phyloP scores from a whole-genome alignment of 768 basidiomycete genomes.

The Xanthoconium purpureum region DNA sequence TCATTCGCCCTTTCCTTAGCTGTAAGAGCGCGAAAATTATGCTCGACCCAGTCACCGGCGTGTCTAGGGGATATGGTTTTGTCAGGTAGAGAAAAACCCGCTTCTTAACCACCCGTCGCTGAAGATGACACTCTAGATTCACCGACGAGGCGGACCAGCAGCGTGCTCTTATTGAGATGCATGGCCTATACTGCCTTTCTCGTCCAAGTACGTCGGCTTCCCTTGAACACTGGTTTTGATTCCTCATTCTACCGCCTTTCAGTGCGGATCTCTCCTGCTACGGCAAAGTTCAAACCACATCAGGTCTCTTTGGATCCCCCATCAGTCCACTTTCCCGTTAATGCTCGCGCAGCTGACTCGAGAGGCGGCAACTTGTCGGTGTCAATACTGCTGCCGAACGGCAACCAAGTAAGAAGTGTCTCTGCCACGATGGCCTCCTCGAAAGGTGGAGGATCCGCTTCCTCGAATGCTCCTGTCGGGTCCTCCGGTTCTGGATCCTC shows the following conservation, averaged over 20 bases:
- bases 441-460: constrained; percentile 15
- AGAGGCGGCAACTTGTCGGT: constrained; percentile 43
- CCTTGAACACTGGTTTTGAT: not conserved
- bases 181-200: constrained; percentile 84
- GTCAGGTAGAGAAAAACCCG: constrained; percentile 57
- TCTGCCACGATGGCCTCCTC: constrained; percentile 61
- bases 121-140: constrained; percentile 50
- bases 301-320: constrained; percentile 44
- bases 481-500: constrained; percentile 47
- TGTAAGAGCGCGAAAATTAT: constrained; percentile 97
- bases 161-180: constrained; percentile 88
- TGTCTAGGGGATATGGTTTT: constrained; percentile 90
- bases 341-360: constrained; percentile 26
- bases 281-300: constrained; percentile 78
- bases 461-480: constrained; percentile 34
- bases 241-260: constrained; percentile 31
- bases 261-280: constrained; percentile 92
- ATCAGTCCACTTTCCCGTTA: constrained; percentile 42
- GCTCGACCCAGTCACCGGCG: constrained; percentile 86
- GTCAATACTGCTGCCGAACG: constrained; percentile 46
- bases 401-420: constrained; percentile 57
- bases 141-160: constrained; percentile 87
- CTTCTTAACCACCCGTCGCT: constrained; percentile 8
- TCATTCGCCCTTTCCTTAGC: constrained; percentile 83
- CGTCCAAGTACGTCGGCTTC: constrained; percentile 66